Base-by-base conservation (phyloP, 1,284 basidiomycete genomes). In the Tilletia setariae region DNA sequence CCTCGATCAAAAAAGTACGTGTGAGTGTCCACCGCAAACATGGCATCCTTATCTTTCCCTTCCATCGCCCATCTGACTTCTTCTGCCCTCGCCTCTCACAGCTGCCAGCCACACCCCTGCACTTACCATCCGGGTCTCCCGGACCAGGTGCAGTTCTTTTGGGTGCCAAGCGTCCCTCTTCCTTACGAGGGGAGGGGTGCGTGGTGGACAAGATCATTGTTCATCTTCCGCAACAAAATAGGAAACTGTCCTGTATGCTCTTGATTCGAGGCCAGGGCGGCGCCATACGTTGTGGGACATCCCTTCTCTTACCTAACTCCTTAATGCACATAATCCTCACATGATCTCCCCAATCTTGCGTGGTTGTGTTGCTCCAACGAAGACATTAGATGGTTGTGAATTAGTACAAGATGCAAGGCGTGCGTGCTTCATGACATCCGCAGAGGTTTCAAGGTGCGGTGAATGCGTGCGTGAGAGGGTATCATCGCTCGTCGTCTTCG, bases 21-120 rank as follows among this genome's bases (percentile, higher is more conserved):
- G 56, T 61, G 56, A 61, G 56, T 61, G 9, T 15, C 13, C 6
- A 25, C 28, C 35, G 11, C 11, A 40, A 40, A 28, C 21, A 19
- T 35, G 56, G 56, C 2, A 40, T 6, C 56, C 8, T 16, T 16
- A 6, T 32, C 56, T 61, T 32, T 40, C 30, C 6, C 21, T 56
- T 9, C n/a, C 25, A 25, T 15, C 25, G 4, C 28, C 51, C 28
- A 25, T 3, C 51, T 53, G 51, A 53, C 51, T 53, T 23, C 28
- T 30, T 61, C 30, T 40, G 19, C 8, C 28, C 35, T 19, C 46
- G 6, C 6, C 46, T 49, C 56, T 9, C 56, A 61, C 56, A 61
- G 56, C 56, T 61, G 56, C 56, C 56, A 61, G 56, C 56, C 56
- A 61, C 56, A 61, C 56, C 56, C 32, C 56, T 61, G 56, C 56